A percentile compares a stretch with the other conserved stretches of the same genome.
Evolutionary conservation across 2,329 filamentous ascomycete species (phyloP).

Genomic region (Fusarium papillatum): DNA sequence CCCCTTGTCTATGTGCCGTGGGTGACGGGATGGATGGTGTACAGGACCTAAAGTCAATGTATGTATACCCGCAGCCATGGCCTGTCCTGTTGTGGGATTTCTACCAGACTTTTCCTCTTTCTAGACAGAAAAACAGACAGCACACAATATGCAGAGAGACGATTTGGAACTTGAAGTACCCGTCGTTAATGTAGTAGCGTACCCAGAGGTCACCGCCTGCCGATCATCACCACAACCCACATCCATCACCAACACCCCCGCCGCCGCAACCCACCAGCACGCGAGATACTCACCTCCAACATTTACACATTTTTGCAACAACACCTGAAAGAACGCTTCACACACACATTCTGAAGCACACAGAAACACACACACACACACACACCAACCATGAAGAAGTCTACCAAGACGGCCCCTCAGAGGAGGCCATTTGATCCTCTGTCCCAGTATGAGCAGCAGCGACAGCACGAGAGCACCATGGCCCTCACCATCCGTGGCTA

Average conservation of each 20-base stretch:
- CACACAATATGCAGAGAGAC: conserved; percentile 18
- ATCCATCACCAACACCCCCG: conserved; percentile 12
- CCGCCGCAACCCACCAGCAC: conserved; percentile 24
- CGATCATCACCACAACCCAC: conserved; percentile 28
- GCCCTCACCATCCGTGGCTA: conserved; percentile 44
- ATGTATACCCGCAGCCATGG: conserved; percentile 26
- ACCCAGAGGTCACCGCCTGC: conserved; percentile 28
- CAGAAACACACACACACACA: no score
- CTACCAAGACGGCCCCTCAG: conserved; percentile 25
- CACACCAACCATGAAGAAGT: conserved; percentile 30
- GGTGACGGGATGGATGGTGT: neutral
- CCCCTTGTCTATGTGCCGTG: neutral
- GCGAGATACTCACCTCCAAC: conserved; percentile 10
- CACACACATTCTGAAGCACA: neutral
- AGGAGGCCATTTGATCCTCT: conserved; percentile 35
- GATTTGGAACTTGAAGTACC: conserved; percentile 12
- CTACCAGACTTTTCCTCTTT: conserved; percentile 17
- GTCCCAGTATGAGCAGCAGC: conserved; percentile 37
- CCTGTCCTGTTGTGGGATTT: conserved; percentile 7
- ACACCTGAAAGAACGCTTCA: conserved; percentile 17
- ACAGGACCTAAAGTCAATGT: conserved; percentile 21
- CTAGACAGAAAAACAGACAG: conserved; percentile 4
- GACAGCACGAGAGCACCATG: conserved; percentile 39
- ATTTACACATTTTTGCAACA: conserved; percentile 1
- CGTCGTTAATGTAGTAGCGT: conserved; percentile 31